Base-by-base conservation (phyloP, 225 moss, liverwort and hornwort genomes). In the Thuidium tamariscinum region DNA sequence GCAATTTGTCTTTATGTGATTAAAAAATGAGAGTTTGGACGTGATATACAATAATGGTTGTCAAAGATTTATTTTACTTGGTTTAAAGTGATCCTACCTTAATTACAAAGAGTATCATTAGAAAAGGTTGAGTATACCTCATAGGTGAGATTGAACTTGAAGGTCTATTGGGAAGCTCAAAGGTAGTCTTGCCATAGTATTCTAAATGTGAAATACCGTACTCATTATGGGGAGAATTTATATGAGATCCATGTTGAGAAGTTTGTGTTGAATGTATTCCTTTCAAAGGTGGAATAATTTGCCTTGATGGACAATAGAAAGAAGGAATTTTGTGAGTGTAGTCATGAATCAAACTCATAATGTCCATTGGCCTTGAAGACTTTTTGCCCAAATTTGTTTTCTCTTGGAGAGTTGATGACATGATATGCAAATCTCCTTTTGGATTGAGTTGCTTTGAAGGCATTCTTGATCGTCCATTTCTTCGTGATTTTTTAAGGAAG, bases 251-350 rank as follows among this genome's bases (percentile, higher is more conserved):
- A 13, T 32, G 13, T 29, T 83, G 49, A 51, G 76, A 44, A 4
- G 74, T 80, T 63, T 83, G 83, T 25, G 15, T 80, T 66, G 79
- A 68, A 52, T 42, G 88, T 7, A 54, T 68, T 52, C 68, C 80
- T 79, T 80, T 88, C 59, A 88, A 80, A 19, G 83, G 88, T 11
- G 83, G 86, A 22, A 64, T 49, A 65, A 69, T 86, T 49, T 67
- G 60, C 21, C 52, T 48, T 19, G 55, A 34, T 5, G 83, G 86
- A 15, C 15, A 15, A 51, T 74, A 86, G 13, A 86, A 74, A 16
- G 57, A 82, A 51, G 90, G 88, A 61, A 88, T 49, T 86, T 86
- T 88, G 37, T 26, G 69, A 34, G 36, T 36, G 34, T 87, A 87
- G 16, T 87, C 76, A 49, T 85, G 76, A 66, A 85, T n/a, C 51